Conservation (phyloP, 352 stramenopile genomes). For the Pythium grandisporangium region DNA sequence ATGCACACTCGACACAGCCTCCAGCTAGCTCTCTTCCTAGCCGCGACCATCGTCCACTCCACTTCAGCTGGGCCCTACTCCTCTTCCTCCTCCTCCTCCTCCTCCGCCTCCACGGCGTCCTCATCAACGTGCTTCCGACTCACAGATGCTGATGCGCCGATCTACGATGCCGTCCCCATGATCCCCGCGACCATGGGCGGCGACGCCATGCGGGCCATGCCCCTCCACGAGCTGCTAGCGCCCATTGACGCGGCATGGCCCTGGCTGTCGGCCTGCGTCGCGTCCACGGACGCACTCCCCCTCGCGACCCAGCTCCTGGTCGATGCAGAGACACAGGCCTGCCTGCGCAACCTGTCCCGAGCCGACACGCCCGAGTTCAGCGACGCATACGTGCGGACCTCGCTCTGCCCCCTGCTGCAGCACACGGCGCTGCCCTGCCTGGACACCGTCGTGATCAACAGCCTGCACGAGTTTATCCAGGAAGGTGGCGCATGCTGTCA, state of each 20-base stretch:
- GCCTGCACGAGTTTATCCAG: slow-evolving; percentile 15
- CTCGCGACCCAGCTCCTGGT: slow-evolving; percentile 14
- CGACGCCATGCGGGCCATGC: slow-evolving; percentile 13
- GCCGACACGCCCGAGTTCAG: neutral
- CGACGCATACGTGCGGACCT: slow-evolving; percentile 7
- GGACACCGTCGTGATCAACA: slow-evolving; percentile 15
- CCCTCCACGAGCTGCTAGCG: slow-evolving; percentile 18
- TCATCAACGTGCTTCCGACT: slow-evolving; percentile 10
- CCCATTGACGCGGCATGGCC: slow-evolving; percentile 20
- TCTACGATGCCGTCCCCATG: slow-evolving; percentile 14
- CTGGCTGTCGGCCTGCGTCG: slow-evolving; percentile 27
- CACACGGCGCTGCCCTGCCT: slow-evolving; percentile 23
- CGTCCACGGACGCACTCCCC: slow-evolving; percentile 17
- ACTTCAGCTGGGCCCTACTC: neutral
- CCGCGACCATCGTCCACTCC: neutral
- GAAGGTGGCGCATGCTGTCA: slow-evolving; percentile 19
- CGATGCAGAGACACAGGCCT: slow-evolving; percentile 14
- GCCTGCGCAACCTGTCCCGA: slow-evolving; percentile 10
- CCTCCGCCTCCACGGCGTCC: neutral
- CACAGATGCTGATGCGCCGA: slow-evolving; percentile 8
- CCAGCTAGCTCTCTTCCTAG: neutral
- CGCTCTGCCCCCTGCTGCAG: slow-evolving; percentile 22
- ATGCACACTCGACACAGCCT: neutral
- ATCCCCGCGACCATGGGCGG: slow-evolving; percentile 6
- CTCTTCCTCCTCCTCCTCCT: too few relatives aligned